These are phyloP conservation scores for rapeseed (Brassica napus) DNA, from an alignment of 345 rosid species.

Conservation along the genomic window DNA sequence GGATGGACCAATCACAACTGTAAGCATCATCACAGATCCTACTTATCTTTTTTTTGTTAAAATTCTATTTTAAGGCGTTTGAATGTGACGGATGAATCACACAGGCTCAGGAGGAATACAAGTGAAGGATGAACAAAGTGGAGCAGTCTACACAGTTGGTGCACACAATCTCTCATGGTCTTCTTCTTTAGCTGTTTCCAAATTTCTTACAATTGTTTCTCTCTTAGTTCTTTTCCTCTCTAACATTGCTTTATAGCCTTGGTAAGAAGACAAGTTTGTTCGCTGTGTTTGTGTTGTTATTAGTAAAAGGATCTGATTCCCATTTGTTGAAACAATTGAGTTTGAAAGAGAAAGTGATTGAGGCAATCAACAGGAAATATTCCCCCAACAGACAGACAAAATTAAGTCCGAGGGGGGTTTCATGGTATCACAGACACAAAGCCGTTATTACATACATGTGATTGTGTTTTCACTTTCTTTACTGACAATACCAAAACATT, in stretches of 20 bases:
- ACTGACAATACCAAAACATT: constrained; percentile 29
- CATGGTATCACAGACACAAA: constrained; percentile 30
- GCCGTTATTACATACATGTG: constrained; percentile 35
- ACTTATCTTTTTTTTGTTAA: not conserved
- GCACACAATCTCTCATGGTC: constrained; percentile 59
- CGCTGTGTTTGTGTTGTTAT: not conserved
- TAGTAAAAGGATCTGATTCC: not conserved
- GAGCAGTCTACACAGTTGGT: constrained; percentile 54
- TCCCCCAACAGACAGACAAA: constrained; percentile 33
- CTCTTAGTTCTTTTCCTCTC: constrained; percentile 44
- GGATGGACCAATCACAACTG: constrained; percentile 98
- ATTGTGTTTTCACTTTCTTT: constrained; percentile 36
- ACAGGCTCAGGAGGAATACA: constrained; percentile 78
- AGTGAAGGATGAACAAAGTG: constrained; percentile 61
- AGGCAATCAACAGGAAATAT: constrained; percentile 24
- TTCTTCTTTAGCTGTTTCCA: constrained; percentile 39
- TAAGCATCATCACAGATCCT: constrained; percentile 43
- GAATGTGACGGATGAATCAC: constrained; percentile 6
- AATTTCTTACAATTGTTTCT: constrained; percentile 42
- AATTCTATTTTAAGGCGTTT: not conserved
- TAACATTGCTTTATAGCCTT: constrained; percentile 24
- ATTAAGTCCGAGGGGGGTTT: constrained; percentile 29
- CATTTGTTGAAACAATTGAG: not conserved
- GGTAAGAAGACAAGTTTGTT: not conserved
- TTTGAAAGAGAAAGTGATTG: constrained; percentile 11